A percentile compares a stretch with the other conserved stretches of the same genome.
Evolutionary conservation across 371 early-diverging fungal species (phyloP).

Genomic region (Rhizopus sp.): DNA sequence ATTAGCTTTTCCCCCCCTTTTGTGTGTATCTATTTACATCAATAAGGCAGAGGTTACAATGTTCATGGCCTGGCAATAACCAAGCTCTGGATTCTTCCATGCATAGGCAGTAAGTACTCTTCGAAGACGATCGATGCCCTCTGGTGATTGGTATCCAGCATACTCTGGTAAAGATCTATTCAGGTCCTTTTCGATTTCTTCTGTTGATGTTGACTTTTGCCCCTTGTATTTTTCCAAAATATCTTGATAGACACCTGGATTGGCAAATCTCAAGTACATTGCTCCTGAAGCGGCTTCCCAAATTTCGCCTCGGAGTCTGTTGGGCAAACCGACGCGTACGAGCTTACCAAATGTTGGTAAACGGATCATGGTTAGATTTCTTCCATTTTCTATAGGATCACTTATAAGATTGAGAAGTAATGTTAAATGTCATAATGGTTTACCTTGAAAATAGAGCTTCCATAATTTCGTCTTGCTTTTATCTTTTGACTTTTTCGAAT

Average conservation of each 20-base stretch:
- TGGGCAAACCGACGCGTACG: conserved; percentile 92
- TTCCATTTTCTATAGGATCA: conserved; percentile 68
- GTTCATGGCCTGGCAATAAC: conserved; percentile 99
- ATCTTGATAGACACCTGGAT: conserved; percentile 79
- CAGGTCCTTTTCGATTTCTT: conserved; percentile 98
- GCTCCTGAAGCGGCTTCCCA: conserved; percentile 96
- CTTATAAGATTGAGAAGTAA: not conserved
- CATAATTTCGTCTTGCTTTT: conserved; percentile 77
- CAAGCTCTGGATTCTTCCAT: conserved; percentile 88
- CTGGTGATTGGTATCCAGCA: conserved; percentile 85
- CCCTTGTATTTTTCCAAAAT: conserved; percentile 76
- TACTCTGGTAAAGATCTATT: conserved; percentile 94
- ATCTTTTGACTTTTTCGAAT: conserved; percentile 74
- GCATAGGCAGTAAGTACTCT: conserved; percentile 88
- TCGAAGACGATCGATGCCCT: conserved; percentile 91
- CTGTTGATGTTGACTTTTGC: conserved; percentile 72
- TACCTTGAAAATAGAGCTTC: conserved; percentile 76
- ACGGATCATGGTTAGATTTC: conserved; percentile 86
- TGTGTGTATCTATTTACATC: conserved; percentile 51
- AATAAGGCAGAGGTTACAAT: conserved; percentile 93
- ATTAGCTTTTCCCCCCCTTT: not conserved
- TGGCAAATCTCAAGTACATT: conserved; percentile 83
- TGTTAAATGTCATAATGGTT: not conserved
- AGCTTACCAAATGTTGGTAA: conserved; percentile 85
- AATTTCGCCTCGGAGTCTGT: conserved; percentile 90